Percentiles rank a stretch among this genome's conserved stretches.
Evolutionary conservation across 2,329 filamentous ascomycete genomes (phyloP).

Genomic region (Colletotrichum sp.): DNA sequence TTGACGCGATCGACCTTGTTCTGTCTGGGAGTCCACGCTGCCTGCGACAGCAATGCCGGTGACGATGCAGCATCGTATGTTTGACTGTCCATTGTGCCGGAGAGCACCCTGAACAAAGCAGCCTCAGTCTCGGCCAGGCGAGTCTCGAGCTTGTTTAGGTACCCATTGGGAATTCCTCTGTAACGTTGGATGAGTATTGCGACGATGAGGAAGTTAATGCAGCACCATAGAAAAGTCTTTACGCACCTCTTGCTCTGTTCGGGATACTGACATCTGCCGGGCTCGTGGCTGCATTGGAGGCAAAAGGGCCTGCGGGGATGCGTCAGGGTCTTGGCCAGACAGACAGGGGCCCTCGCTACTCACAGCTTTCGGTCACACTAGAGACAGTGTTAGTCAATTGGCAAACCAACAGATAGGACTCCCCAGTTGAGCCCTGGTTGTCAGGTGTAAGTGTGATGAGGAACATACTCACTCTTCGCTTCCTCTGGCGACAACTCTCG

Average conservation of each 20-base stretch:
- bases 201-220: background rate
- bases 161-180: constrained; percentile 41
- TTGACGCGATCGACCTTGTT: constrained; percentile 30
- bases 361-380: constrained; percentile 20
- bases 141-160: constrained; percentile 41
- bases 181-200: background rate
- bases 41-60: background rate
- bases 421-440: background rate
- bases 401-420: background rate
- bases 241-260: constrained; percentile 36
- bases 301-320: constrained; percentile 29
- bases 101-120: constrained; percentile 29
- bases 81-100: background rate
- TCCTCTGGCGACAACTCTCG: constrained; percentile 34
- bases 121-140: constrained; percentile 37
- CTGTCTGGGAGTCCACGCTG: constrained; percentile 16
- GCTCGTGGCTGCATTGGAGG: constrained; percentile 32
- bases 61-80: background rate
- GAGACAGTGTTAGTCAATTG: background rate
- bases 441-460: background rate
- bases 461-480: constrained; percentile 31
- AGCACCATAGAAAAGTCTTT: background rate
- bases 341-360: background rate
- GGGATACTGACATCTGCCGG: constrained; percentile 34
- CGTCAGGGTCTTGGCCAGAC: constrained; percentile 1